phyloP scores from a whole-genome alignment of 352 stramenopile genomes.

The Pythium vanterpoolii region DNA sequence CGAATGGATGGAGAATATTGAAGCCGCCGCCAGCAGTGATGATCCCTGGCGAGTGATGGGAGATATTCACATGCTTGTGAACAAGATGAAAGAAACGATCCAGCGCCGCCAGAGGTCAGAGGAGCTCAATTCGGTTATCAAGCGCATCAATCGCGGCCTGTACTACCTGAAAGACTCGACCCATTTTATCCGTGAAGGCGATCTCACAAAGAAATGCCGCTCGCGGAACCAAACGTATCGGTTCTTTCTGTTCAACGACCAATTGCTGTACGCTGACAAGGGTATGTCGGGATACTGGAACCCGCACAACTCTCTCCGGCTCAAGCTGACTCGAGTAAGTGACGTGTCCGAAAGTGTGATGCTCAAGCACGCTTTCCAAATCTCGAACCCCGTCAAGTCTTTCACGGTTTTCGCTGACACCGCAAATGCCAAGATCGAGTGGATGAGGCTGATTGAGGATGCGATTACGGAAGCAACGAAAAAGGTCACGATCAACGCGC shows the following conservation, averaged over 20 bases:
- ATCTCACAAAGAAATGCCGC: slow-evolving; percentile 93
- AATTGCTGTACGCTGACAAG: slow-evolving; percentile 80
- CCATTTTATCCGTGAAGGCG: slow-evolving; percentile 93
- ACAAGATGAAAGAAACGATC: slow-evolving; percentile 88
- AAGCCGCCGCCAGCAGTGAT: slow-evolving; percentile 56
- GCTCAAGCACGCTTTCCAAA: slow-evolving; percentile 80
- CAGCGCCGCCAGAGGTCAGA: slow-evolving; percentile 78
- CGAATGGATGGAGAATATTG: slow-evolving; percentile 60
- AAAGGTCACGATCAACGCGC: slow-evolving; percentile 72
- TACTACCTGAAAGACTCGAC: slow-evolving; percentile 93
- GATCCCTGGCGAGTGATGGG: slow-evolving; percentile 84
- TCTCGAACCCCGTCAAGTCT: slow-evolving; percentile 81
- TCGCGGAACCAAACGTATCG: slow-evolving; percentile 84
- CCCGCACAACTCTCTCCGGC: slow-evolving; percentile 78
- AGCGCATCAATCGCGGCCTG: slow-evolving; percentile 89
- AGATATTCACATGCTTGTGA: slow-evolving; percentile 88
- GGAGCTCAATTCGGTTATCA: slow-evolving; percentile 82
- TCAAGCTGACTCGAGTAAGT: slow-evolving; percentile 80
- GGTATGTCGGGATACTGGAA: slow-evolving; percentile 79
- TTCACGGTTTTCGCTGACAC: slow-evolving; percentile 81
- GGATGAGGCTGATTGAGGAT: slow-evolving; percentile 80
- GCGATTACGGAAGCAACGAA: slow-evolving; percentile 68
- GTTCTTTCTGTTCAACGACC: slow-evolving; percentile 89
- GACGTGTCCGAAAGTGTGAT: slow-evolving; percentile 70
- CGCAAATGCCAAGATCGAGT: slow-evolving; percentile 63